Evolutionary conservation across 2,329 filamentous ascomycete species (phyloP).

Genomic region (Orbilia blumenaviensis): DNA sequence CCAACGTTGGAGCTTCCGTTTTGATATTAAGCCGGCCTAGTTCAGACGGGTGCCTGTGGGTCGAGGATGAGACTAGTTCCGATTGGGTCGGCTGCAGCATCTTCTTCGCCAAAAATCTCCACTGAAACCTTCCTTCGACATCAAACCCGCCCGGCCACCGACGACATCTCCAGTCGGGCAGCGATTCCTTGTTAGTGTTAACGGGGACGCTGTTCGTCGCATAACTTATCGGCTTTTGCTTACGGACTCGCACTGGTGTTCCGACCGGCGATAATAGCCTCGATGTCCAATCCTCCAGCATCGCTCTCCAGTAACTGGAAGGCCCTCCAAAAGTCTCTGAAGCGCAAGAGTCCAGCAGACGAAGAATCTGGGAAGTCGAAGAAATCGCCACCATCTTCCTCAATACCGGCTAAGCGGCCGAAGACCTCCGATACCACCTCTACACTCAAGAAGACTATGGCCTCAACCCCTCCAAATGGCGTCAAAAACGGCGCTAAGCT

Average conservation of each 20-base stretch:
- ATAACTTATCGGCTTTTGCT: not conserved
- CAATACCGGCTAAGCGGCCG: constrained; percentile 16
- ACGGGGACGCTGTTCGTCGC: not conserved
- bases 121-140: constrained; percentile 39
- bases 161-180: not conserved
- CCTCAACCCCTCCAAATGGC: constrained; percentile 6
- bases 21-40: constrained; percentile 8
- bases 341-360: constrained; percentile 44
- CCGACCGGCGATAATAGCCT: not conserved
- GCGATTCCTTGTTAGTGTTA: not conserved
- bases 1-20: constrained; percentile 37
- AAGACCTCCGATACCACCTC: constrained; percentile 12
- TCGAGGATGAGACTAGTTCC: constrained; percentile 8
- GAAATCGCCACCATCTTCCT: constrained; percentile 5
- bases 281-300: constrained; percentile 39
- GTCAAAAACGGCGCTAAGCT: constrained; percentile 21
- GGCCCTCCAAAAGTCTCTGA: constrained; percentile 55
- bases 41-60: constrained; percentile 31
- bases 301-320: constrained; percentile 58
- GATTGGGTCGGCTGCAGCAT: constrained; percentile 25
- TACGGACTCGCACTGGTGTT: not conserved
- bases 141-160: not conserved
- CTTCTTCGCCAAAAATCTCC: constrained; percentile 44
- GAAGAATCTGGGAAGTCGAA: constrained; percentile 25
- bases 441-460: constrained; percentile 8